Base-by-base conservation (phyloP, 805 yeast species). In the Hanseniaspora vineae region DNA sequence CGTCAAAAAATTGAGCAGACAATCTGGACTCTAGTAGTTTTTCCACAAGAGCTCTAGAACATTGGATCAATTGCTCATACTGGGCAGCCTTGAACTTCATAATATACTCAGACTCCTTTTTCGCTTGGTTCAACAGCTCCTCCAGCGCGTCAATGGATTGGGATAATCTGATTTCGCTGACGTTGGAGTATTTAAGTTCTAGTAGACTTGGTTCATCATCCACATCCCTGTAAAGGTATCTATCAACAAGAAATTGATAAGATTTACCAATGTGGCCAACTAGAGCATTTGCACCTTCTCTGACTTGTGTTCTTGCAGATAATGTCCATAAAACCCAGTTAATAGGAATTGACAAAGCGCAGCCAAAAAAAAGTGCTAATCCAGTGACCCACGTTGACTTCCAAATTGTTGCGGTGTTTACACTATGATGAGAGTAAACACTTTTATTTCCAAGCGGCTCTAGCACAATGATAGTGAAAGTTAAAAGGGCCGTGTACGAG, bases 251-350 rank as follows among this genome's bases (percentile, higher is more conserved):
- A 13, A 68, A 59, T 50, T 71, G 77, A 51, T 71, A 74, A 0
- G 73, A 67, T 51, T 70, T 72, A 9, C 72, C 65, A 20, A 73
- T 58, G 50, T 73, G 70, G 4, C 66, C 58, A 11, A 74, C 53
- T 37, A 73, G 50, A 1, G 66, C 60, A 0, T 76, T 58, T 18
- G 67, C 55, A 0, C 75, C 66, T 2, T 58, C 47, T 33, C 70
- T 64, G 5, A 72, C 59, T 46, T 71, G 75, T 10, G 59, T 60
- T 39, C 70, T 65, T 2, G 77, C 72, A 19, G 62, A 62, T 53
- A 70, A 72, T 1, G 78, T 73, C 76, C 77, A 73, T 13, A 72
- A 54, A 0, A 71, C 43, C 74, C 76, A 72, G 48, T 68, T 70
- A 6, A 68, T 56, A 1, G 67, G 52, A 23, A 70, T 59, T 0